Base-by-base conservation (phyloP, 352 stramenopile genomes). In the Phytophthora tentaculata region DNA sequence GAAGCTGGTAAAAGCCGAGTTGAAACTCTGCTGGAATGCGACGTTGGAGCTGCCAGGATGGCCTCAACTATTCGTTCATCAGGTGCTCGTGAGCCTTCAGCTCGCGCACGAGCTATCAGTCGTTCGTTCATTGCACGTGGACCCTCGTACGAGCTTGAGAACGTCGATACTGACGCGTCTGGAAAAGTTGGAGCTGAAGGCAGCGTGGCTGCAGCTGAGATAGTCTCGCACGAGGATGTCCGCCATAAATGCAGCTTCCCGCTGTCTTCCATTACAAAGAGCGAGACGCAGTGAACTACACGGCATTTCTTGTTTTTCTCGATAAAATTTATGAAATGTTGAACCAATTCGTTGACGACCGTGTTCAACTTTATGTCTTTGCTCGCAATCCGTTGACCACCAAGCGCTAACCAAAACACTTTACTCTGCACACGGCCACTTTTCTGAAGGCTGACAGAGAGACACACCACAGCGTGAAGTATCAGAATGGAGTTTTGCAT, bases 221-320 rank as follows among this genome's bases (percentile, higher is more conserved):
- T 86, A 1, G 86, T 92, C 24, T 89, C 70, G 39, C 79, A 92
- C 14, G 61, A 20, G 0, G 75, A 73, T 0, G 81, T 94, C 12
- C 75, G 67, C 80, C 85, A 92, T 17, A 94, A 68, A 8, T 81
- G 81, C 8, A 91, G 45, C 12, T 64, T 71, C 0, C 79, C 83
- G 28, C 64, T 75, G 14, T 90, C 76, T 32, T 91, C 83, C 7
- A 90, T 56, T 5, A 92, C 68, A 37, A 92, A 83, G 17, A 84
- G 76, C 35, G 81, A 83, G 19, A 80, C 67, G 28, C 83, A 91
- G 3, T 67, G 60, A 7, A 81, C 78, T 2, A 94, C 80, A 5
- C 83, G 81, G 51, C 84, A 90, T 45, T 90, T 90, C 59, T 84
- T 88, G 51, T 68, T 81, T 19, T 77, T 81, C 61, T 94, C 86